These are phyloP conservation scores for Sclerotinia trifoliorum DNA, from an alignment of 2,329 filamentous ascomycete species.

Conservation along the genomic window DNA sequence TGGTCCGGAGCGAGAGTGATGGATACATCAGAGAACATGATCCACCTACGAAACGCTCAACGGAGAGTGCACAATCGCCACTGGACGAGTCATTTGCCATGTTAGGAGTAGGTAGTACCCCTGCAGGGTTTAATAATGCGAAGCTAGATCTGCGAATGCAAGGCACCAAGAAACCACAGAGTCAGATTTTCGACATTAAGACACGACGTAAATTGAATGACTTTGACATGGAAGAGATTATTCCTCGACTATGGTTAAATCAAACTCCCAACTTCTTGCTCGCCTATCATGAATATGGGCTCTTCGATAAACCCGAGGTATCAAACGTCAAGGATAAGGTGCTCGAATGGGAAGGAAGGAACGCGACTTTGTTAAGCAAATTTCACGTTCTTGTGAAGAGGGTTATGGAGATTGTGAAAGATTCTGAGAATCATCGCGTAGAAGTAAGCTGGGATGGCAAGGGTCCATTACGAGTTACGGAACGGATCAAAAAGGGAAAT, in stretches of 20 bases:
- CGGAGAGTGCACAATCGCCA: not conserved
- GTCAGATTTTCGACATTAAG: conserved; percentile 42
- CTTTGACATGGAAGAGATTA: conserved; percentile 39
- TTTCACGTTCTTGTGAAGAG: conserved; percentile 32
- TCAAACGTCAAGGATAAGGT: conserved; percentile 25
- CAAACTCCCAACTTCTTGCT: conserved; percentile 53
- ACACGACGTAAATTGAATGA: conserved; percentile 43
- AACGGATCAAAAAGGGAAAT: conserved; percentile 30
- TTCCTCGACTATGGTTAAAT: conserved; percentile 49
- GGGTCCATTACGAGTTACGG: conserved; percentile 29
- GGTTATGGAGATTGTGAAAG: conserved; percentile 30
- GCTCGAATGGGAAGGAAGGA: conserved; percentile 27
- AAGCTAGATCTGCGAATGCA: conserved; percentile 38
- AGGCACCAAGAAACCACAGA: conserved; percentile 41
- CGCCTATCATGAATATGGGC: conserved; percentile 47
- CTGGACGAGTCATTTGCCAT: conserved; percentile 29
- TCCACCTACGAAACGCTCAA: not conserved
- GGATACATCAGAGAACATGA: conserved; percentile 47
- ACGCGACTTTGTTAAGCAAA: conserved; percentile 25
- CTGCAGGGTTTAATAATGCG: conserved; percentile 40
- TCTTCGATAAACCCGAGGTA: conserved; percentile 42
- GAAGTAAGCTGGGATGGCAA: conserved; percentile 28
- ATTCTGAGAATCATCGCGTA: conserved; percentile 24
- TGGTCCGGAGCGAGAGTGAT: conserved; percentile 59
- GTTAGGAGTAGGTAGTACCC: conserved; percentile 32